Evolutionary conservation across 805 yeast genomes (phyloP).

Genomic region (Candida pini): DNA sequence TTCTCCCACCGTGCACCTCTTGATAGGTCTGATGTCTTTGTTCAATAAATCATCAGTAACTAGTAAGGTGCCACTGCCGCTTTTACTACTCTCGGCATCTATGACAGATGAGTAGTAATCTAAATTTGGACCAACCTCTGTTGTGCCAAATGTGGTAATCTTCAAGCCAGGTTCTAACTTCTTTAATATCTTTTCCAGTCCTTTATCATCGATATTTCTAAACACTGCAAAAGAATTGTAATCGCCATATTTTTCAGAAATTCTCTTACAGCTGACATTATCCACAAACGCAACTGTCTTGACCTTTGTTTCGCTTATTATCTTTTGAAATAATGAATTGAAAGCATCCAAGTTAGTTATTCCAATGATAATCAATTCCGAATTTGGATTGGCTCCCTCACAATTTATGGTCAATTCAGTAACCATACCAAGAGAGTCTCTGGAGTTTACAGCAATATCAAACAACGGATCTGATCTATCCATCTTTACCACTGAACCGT

Average conservation of each 20-base stretch:
- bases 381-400: too few relatives aligned
- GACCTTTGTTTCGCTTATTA: background rate
- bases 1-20: background rate
- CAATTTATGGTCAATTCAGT: too few relatives aligned
- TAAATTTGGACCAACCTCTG: too few relatives aligned
- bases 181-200: background rate
- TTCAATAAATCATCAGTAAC: slow-evolving; percentile 5
- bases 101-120: slow-evolving; percentile 1
- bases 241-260: background rate
- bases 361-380: slow-evolving; percentile 3
- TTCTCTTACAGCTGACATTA: slow-evolving; percentile 1
- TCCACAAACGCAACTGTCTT: slow-evolving; percentile 8
- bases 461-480: too few relatives aligned
- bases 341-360: slow-evolving; percentile 11
- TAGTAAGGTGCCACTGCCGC: background rate
- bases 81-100: background rate
- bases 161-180: background rate
- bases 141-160: background rate
- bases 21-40: background rate
- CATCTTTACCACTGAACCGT: too few relatives aligned
- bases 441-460: too few relatives aligned
- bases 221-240: slow-evolving; percentile 4
- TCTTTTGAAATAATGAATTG: slow-evolving; percentile 5
- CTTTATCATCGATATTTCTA: background rate
- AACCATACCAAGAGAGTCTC: too few relatives aligned